Evolutionary conservation across 2,329 filamentous ascomycete species (phyloP).

Genomic region (Pseudocercospora fijiensis): DNA sequence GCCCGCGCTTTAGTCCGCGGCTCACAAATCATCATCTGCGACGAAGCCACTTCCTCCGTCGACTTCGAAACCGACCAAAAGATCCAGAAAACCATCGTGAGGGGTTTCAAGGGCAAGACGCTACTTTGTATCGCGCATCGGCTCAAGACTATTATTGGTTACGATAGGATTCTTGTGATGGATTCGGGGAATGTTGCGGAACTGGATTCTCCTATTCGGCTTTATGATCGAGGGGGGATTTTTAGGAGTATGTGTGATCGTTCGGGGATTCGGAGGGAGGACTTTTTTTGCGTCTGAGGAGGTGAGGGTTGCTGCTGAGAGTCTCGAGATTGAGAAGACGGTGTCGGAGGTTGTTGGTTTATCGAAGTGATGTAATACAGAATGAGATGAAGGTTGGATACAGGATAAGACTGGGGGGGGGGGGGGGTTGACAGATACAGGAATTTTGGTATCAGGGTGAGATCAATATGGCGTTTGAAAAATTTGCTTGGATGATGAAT

Average conservation of each 20-base stretch:
- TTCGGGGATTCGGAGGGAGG: conserved; percentile 66
- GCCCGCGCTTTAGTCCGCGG: conserved; percentile 85
- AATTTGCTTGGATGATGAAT: neutral
- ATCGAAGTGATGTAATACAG: neutral
- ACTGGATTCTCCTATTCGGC: conserved; percentile 69
- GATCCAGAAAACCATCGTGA: conserved; percentile 85
- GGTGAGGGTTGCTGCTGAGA: conserved; percentile 30
- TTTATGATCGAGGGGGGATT: conserved; percentile 75
- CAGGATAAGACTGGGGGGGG: neutral
- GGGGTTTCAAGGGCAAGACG: conserved; percentile 81
- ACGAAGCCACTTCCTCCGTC: conserved; percentile 90
- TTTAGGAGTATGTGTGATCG: conserved; percentile 89
- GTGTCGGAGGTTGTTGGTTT: conserved; percentile 28
- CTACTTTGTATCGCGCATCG: conserved; percentile 90
- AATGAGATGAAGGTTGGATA: neutral
- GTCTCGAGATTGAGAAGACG: conserved; percentile 31
- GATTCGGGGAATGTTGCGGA: conserved; percentile 84
- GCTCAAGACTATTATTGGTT: conserved; percentile 83
- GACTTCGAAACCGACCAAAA: conserved; percentile 97
- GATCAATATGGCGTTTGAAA: neutral
- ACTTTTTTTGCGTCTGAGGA: conserved; percentile 43
- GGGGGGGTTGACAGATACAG: neutral
- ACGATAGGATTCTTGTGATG: conserved; percentile 97
- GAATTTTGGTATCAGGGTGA: neutral
- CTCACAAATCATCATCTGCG: conserved; percentile 90